A percentile compares a stretch with the other conserved stretches of the same genome.
These are phyloP conservation scores for Cladophialophora yegresii DNA, from an alignment of 2,329 filamentous ascomycete species.

Conservation along the genomic window DNA sequence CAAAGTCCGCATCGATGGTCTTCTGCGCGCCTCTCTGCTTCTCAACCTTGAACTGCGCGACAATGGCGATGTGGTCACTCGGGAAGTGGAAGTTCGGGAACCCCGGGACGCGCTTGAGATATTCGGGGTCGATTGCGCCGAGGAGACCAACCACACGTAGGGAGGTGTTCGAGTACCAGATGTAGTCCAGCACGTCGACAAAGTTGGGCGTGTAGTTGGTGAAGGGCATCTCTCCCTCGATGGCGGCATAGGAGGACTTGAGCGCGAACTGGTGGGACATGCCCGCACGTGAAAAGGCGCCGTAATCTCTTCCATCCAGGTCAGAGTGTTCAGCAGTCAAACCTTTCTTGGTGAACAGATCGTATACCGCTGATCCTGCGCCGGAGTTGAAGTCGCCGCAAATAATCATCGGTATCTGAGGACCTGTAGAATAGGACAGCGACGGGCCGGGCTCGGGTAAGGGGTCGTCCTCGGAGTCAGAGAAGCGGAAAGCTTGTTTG, in stretches of 20 bases:
- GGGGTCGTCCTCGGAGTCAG: slow-evolving; percentile 57
- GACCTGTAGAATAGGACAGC: slow-evolving; percentile 79
- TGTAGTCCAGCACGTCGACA: slow-evolving; percentile 88
- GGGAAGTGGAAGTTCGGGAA: slow-evolving; percentile 96
- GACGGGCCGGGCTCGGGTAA: slow-evolving; percentile 72
- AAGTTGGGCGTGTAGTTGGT: slow-evolving; percentile 98
- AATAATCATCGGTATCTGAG: slow-evolving; percentile 85
- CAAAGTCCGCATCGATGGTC: slow-evolving; percentile 65
- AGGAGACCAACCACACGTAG: slow-evolving; percentile 81
- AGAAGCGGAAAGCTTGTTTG: slow-evolving; percentile 61
- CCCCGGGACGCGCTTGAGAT: slow-evolving; percentile 81
- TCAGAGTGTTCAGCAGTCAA: slow-evolving; percentile 79
- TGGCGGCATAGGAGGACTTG: slow-evolving; percentile 82
- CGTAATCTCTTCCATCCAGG: slow-evolving; percentile 78
- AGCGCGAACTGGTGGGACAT: slow-evolving; percentile 94
- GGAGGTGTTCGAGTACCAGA: slow-evolving; percentile 94
- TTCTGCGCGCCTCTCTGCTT: slow-evolving; percentile 75
- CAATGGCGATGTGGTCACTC: slow-evolving; percentile 85
- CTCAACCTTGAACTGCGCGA: slow-evolving; percentile 88
- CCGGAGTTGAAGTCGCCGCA: slow-evolving; percentile 97
- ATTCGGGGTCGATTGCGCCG: slow-evolving; percentile 81
- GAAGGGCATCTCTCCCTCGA: slow-evolving; percentile 78
- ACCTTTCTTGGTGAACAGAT: slow-evolving; percentile 78
- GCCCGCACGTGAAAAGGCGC: slow-evolving; percentile 86
- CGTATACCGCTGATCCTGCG: slow-evolving; percentile 83